A percentile compares a stretch with the other conserved stretches of the same genome.
Evolutionary conservation across 108 stramenopile genomes (phyloP).

Genomic region (Poteriospumella lacustris): DNA sequence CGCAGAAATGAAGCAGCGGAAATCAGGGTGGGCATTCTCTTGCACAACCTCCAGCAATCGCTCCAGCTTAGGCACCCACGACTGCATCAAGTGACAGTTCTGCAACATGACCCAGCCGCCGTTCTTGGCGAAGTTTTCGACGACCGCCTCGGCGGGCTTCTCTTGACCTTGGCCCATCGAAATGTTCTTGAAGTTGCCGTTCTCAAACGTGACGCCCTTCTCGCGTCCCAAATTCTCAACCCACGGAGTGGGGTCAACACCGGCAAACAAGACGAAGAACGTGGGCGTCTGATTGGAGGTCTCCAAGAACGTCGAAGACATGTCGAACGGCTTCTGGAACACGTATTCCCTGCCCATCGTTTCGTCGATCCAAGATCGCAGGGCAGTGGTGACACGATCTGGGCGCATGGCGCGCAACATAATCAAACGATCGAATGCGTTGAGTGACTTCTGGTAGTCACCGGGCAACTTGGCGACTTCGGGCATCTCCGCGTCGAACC

Average conservation of each 20-base stretch:
- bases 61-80: conserved; percentile 69
- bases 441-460: conserved; percentile 57
- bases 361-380: conserved; percentile 55
- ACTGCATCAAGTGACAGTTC: conserved; percentile 72
- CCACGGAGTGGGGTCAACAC: conserved; percentile 72
- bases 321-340: conserved; percentile 62
- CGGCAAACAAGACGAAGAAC: conserved; percentile 73
- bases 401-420: conserved; percentile 67
- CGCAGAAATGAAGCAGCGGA: conserved; percentile 69
- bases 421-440: conserved; percentile 57
- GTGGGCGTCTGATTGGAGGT: conserved; percentile 59
- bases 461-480: conserved; percentile 65
- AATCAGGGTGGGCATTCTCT: conserved; percentile 48
- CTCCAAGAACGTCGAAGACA: conserved; percentile 57
- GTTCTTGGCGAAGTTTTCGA: conserved; percentile 55
- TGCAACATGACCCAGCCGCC: conserved; percentile 81
- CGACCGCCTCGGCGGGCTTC: conserved; percentile 58
- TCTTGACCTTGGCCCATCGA: conserved; percentile 78
- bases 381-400: conserved; percentile 60
- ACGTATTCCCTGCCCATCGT: conserved; percentile 61
- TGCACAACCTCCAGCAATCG: conserved; percentile 64
- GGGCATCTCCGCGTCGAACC: conserved; percentile 64
- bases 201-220: conserved; percentile 54
- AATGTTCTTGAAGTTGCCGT: conserved; percentile 67
- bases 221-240: conserved; percentile 63